A percentile compares a stretch with the other conserved stretches of the same genome.
Conservation (phyloP, 768 basidiomycete species). For the Rhodotorula paludigena region DNA sequence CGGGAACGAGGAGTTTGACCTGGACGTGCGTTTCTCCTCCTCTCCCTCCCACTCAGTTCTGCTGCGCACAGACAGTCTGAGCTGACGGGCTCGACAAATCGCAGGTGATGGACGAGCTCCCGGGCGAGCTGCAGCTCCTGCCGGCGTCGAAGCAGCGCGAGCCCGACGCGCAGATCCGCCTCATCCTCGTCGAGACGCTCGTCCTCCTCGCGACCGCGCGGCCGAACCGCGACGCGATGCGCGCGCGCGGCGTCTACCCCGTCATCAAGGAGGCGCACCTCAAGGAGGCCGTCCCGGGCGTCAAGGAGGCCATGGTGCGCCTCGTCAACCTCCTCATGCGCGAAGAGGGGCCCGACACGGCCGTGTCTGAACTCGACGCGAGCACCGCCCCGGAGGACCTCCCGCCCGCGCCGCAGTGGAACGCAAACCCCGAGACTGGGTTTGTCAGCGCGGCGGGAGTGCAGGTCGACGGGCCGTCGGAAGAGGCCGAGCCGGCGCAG, state of each 20-base stretch:
- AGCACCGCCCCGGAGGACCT: conserved; percentile 44
- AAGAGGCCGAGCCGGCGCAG: neutral
- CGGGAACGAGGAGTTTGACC: conserved; percentile 84
- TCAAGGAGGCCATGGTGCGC: conserved; percentile 79
- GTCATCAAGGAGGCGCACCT: conserved; percentile 73
- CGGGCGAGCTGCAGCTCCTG: conserved; percentile 76
- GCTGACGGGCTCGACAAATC: neutral
- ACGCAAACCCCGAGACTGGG: neutral
- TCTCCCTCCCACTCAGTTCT: no score
- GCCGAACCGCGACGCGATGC: conserved; percentile 76
- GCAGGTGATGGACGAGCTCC: conserved; percentile 83
- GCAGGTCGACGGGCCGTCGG: neutral
- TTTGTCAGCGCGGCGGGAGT: conserved; percentile 18
- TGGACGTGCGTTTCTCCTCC: conserved; percentile 59
- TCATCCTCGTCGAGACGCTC: conserved; percentile 82
- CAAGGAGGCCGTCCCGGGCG: conserved; percentile 60
- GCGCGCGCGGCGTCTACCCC: conserved; percentile 77
- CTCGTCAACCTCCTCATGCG: conserved; percentile 80
- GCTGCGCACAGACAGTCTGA: no score
- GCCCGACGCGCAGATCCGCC: conserved; percentile 64
- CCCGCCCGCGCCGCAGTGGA: neutral
- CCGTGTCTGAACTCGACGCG: conserved; percentile 37
- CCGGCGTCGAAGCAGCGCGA: conserved; percentile 80
- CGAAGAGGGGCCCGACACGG: conserved; percentile 59
- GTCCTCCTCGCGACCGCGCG: conserved; percentile 81